Evolutionary conservation across 495 filamentous ascomycete species (phyloP), one percentile per base, ranked within the genome.

Genomic region (Friedmanniomyces simplex): DNA sequence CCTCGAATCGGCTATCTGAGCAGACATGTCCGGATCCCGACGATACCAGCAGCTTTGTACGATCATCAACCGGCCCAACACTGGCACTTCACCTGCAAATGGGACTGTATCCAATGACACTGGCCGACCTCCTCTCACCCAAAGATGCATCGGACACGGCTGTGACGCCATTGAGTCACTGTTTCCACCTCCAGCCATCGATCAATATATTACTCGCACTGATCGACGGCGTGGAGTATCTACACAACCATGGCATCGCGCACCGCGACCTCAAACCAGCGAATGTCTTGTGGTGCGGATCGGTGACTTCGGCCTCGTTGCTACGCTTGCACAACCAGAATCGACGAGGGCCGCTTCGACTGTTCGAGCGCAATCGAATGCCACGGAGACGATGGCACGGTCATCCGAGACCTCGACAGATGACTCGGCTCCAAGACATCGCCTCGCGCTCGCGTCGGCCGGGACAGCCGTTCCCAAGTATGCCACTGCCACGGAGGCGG

Each of bases 191-290:
- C 11, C 30, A 51, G 22, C 60, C 67, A 14, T 57, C 71, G 11
- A 49, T 71, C 14, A 53, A 58, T 14, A 63, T 77, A 2, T 65
- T 76, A 24, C 52, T 62, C 8, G 54, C 62, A 2, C 64, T 76
- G 30, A 32, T 75, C 28, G 58, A 67, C 14, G 70, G 69, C 36
- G 59, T 71, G 4, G 58, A 67, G n/a, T 72, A 72, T 53, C 69
- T 72, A 16, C 70, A 72, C 55, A 30, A 24, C 8, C 36, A 67
- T 24, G 55, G 57, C 30, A 68, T 77, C 47, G 65, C 75, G 13
- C 76, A 78, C 55, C 67, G 75, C 25, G 75, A 78, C 49, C 63
- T 77, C 49, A 78, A 78, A 52, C 76, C 75, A 0, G 64, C 57
- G 0, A 78, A 78, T 58, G 69, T 78, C 39, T 74, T 36, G 68